Base-by-base conservation (phyloP, 2,329 filamentous ascomycete genomes). In the Parastagonospora nodorum region DNA sequence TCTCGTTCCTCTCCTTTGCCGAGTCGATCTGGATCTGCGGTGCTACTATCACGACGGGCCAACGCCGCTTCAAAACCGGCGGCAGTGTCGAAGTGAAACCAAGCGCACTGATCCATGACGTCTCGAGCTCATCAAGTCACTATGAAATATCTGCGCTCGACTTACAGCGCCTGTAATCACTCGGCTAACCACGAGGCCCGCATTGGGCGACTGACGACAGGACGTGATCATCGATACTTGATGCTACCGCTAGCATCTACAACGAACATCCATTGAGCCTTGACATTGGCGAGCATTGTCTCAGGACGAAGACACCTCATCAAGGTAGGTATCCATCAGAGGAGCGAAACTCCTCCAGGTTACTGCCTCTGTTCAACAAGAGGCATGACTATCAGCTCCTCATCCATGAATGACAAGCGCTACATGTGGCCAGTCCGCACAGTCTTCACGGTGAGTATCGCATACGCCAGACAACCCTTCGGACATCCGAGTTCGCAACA, bases 151-250 rank as follows among this genome's bases (percentile, higher is more conserved):
- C 19, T 5, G 19, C 5, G 19, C 19, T 24, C 19, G 11, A 19
- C 14, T 33, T 38, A 29, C 28, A 38, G 29, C 54, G 38, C 24
- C 30, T n/a, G 37, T 49, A 15, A 47, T 48, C 43, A 53, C 48
- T 29, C 37, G 42, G 66, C 67, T 70, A 63, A 70, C 64, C 42
- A 53, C 40, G 36, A 58, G 56, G 64, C 65, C 66, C 61, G 40
- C 12, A 29, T n/a, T 43, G 64, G 64, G 65, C 59, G 52, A 57
- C 55, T 61, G 46, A 49, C 33, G 46, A 8, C 57, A 71, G 68
- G 68, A 71, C 66, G 51, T 71, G 68, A 71, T 66, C 43, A 38
- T 45, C 40, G 40, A 29, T 46, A 40, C 50, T 46, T 29, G 53
- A 51, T 65, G 62, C 62, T 68, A 63, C 56, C 42, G 32, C 48